These are phyloP conservation scores for Pseudoperonospora humuli DNA, from an alignment of 352 stramenopile species.

Conservation along the genomic window DNA sequence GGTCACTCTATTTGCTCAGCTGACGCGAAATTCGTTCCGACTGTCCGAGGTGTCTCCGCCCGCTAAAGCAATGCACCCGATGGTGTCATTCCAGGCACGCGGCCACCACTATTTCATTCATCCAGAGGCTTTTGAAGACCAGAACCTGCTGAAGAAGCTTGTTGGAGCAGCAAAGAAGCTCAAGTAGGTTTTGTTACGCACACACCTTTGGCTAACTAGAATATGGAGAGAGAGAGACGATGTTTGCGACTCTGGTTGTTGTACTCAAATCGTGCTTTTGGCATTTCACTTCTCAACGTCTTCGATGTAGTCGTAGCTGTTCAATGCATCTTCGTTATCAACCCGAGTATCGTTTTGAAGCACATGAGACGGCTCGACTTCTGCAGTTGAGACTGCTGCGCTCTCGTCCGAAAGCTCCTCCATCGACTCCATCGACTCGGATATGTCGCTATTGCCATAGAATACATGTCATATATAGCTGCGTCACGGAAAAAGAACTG, in stretches of 20 bases:
- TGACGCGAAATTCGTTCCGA: slow-evolving; percentile 43
- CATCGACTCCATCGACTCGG: too few species aligned
- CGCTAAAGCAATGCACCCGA: slow-evolving; percentile 67
- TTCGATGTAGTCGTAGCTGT: slow-evolving; percentile 84
- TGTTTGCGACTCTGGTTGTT: too few species aligned
- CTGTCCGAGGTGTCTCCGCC: slow-evolving; percentile 52
- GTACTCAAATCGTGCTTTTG: too few species aligned
- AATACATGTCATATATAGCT: too few species aligned
- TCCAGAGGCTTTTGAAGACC: slow-evolving; percentile 58
- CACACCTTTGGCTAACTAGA: background rate
- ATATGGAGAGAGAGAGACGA: background rate
- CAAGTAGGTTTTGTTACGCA: slow-evolving; percentile 7
- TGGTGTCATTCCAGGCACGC: slow-evolving; percentile 72
- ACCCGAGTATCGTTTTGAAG: too few species aligned
- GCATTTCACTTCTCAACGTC: slow-evolving; percentile 39
- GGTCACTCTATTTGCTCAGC: slow-evolving; percentile 57
- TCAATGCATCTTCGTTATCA: too few species aligned
- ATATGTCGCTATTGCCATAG: too few species aligned
- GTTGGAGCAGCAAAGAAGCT: slow-evolving; percentile 15
- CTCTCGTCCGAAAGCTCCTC: too few species aligned
- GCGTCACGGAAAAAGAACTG: too few species aligned
- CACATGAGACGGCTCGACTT: too few species aligned
- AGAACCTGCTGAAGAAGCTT: slow-evolving; percentile 46
- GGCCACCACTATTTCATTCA: slow-evolving; percentile 75
- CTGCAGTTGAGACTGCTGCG: too few species aligned